A percentile compares a stretch with the other conserved stretches of the same genome.
These are phyloP conservation scores for Pichia cephalocereana DNA, from an alignment of 805 yeast species.

Conservation along the genomic window DNA sequence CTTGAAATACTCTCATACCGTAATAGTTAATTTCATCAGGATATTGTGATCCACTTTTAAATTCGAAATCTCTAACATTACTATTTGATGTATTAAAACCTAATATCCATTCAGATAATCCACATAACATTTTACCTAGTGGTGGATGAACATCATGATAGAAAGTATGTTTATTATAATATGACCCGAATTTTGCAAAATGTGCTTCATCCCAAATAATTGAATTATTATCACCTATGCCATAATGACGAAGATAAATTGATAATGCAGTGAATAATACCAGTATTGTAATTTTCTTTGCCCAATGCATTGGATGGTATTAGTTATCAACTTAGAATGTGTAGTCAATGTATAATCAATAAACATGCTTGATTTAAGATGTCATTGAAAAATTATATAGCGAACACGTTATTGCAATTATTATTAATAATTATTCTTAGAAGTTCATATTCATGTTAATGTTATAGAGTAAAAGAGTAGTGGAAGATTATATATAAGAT, in stretches of 20 bases:
- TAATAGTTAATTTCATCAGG: conserved; percentile 55
- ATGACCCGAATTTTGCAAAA: conserved; percentile 92
- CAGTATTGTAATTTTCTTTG: conserved; percentile 27
- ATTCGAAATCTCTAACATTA: conserved; percentile 41
- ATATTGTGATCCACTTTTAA: conserved; percentile 55
- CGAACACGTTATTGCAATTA: too few relatives aligned
- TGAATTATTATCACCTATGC: conserved; percentile 43
- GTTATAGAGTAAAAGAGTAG: too few relatives aligned
- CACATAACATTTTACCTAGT: conserved; percentile 87
- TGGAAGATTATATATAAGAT: neutral
- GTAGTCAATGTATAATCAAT: too few relatives aligned
- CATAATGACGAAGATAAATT: conserved; percentile 48
- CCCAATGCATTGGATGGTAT: neutral
- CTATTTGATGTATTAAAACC: conserved; percentile 37
- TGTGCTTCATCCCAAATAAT: conserved; percentile 92
- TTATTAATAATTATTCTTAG: too few relatives aligned
- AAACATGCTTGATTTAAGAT: too few relatives aligned
- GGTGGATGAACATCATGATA: conserved; percentile 99
- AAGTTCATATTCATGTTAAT: too few relatives aligned
- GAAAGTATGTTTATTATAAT: conserved; percentile 78
- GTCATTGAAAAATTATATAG: too few relatives aligned
- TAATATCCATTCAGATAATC: conserved; percentile 56
- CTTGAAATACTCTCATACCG: conserved; percentile 65
- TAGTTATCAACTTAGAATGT: neutral
- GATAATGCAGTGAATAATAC: conserved; percentile 36